Evolutionary conservation across 1,284 basidiomycete species (phyloP), one percentile per base, ranked within the genome.

Genomic region (Cerioporus squamosus): DNA sequence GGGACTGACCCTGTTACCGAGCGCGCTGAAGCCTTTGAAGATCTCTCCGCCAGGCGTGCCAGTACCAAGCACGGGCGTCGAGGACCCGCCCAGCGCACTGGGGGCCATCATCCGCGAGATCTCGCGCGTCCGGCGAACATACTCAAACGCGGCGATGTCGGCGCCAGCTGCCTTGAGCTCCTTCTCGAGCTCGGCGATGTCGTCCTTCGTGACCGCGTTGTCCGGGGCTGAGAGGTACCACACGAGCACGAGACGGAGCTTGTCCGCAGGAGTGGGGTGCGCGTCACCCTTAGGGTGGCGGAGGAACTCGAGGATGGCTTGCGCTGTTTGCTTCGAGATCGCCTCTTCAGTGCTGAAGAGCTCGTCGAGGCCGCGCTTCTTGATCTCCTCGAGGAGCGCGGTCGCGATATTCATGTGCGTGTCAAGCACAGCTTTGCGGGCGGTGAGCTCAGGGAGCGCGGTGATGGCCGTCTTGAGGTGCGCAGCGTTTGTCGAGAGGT

Each of bases 321-420:
- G 82, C 55, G 92, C 89, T 5, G 87, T 91, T 85, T 96, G 93
- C 72, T 94, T 94, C 29, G 82, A 81, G 57, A 94, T 94, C 5
- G 87, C 85, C 75, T 99, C 97, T 78, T 99, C 97, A 23, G 91
- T 88, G 73, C 97, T 96, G 80, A 98, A 99, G 17, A 99, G 81
- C 67, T 97, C 97, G 74, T 99, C 97, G 23, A 99, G 81, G 6
- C 94, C 95, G 46, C 97, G 87, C 63, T 90, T 88, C 79, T 98
- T 98, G 80, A 99, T 98, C 20, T 98, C 90, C 72, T 97, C 95
- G 29, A 99, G 78, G 15, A 99, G 78, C 7, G 97, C 91, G 2
- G 97, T 98, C 33, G 97, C 97, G 55, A 99, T 98, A 77, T 99
- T 98, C 96, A 99, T 99, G 66, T 99, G 97, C 1, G 97, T 95